Evolutionary conservation across 768 basidiomycete genomes (phyloP), one percentile per base, ranked within the genome.

Genomic region (Pulveroboletus sp.): DNA sequence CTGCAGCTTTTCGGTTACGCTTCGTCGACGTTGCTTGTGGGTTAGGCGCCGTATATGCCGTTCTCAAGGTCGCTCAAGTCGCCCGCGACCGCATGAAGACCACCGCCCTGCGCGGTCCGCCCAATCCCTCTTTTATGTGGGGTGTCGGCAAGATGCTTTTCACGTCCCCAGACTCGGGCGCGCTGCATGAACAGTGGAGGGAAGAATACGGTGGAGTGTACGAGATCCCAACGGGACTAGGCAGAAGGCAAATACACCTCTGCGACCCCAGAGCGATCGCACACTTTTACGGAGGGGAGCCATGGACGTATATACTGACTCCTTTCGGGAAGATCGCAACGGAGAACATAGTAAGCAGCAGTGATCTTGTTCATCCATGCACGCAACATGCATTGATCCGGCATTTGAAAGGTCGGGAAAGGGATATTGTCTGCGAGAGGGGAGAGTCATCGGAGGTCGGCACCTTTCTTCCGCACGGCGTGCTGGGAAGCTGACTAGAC

Each of bases 231-330:
- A 55, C 56, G 1, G 53, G 63, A 1, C 50, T 79, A 6, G 75
- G 74, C 0, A 56, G 67, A 0, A 61, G 44, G 8, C 56, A 54
- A 5, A 56, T 79, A 20, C 56, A 76, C 5, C 60, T 79, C 6
- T 68, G 70, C 42, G 79, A 79, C 45, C 74, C 76, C 0, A 79
- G 73, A 57, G 80, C 81, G 0, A 63, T 77, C 17, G 68, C 73
- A 0, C 78, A 83, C 53, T 72, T 79, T 35, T 78, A 72, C 49
- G 66, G 74, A 1, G 71, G 64, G 47, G 81, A 82, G 43, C 76
- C 79, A 0, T 77, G 56, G 64, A 62, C 65, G 0, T 71, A 70
- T 19, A 29, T 59, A 12, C 48, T 53, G 9, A 63, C 58, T 17
- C 67, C 54, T 45, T 53, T 54, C n/a, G 55, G 11, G 30, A 43